phyloP scores from a whole-genome alignment of 2,329 filamentous ascomycete genomes.

The Ophiosphaerella korrae region DNA sequence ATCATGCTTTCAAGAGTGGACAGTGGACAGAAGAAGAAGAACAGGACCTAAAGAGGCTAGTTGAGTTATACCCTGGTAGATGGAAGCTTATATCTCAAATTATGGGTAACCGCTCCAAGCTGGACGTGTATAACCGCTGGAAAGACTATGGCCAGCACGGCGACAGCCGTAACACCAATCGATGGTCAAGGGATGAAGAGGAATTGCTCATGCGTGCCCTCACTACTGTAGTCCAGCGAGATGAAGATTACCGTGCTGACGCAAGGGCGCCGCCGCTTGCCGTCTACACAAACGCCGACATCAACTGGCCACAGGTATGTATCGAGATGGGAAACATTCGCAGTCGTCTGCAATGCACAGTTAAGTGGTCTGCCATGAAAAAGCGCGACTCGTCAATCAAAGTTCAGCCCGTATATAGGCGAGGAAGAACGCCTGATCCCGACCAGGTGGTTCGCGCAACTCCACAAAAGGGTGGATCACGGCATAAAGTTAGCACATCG shows the following conservation, averaged over 20 bases:
- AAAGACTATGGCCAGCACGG: slow-evolving; percentile 69
- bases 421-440: slow-evolving; percentile 2
- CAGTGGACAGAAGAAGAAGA: slow-evolving; percentile 68
- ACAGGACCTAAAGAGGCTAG: slow-evolving; percentile 55
- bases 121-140: slow-evolving; percentile 73
- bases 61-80: slow-evolving; percentile 57
- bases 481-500: background rate
- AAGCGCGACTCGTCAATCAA: slow-evolving; percentile 10
- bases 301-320: slow-evolving; percentile 71
- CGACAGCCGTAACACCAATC: slow-evolving; percentile 56
- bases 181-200: slow-evolving; percentile 69
- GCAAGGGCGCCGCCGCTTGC: slow-evolving; percentile 28
- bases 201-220: slow-evolving; percentile 59
- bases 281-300: slow-evolving; percentile 56
- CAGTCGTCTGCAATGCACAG: slow-evolving; percentile 69
- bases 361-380: slow-evolving; percentile 64
- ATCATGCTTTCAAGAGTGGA: slow-evolving; percentile 68
- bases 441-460: slow-evolving; percentile 6
- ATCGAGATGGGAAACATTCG: slow-evolving; percentile 65
- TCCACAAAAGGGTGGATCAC: background rate
- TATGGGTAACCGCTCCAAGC: slow-evolving; percentile 65
- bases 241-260: slow-evolving; percentile 37
- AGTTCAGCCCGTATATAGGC: slow-evolving; percentile 20
- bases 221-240: slow-evolving; percentile 57
- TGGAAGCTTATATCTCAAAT: slow-evolving; percentile 67